A percentile compares a stretch with the other conserved stretches of the same genome.
These are phyloP conservation scores for Madurella mycetomatis DNA, from an alignment of 2,329 filamentous ascomycete species.

Conservation along the genomic window DNA sequence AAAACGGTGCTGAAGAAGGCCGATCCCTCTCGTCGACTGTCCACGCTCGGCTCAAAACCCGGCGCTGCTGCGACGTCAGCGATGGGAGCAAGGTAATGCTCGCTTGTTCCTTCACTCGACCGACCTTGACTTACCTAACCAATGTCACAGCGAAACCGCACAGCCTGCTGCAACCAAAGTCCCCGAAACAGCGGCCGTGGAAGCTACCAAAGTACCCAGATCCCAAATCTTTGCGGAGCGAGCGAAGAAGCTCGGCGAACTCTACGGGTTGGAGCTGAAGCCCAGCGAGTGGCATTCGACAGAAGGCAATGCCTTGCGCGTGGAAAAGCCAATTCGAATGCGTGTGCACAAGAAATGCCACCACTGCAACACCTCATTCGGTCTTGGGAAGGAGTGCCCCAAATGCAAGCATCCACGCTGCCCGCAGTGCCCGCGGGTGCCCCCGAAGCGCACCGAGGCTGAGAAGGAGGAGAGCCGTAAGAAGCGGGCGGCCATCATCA, in stretches of 20 bases:
- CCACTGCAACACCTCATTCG: constrained; percentile 70
- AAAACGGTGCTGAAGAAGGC: constrained; percentile 48
- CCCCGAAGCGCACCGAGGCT: constrained; percentile 58
- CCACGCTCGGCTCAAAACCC: constrained; percentile 17
- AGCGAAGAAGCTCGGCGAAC: constrained; percentile 51
- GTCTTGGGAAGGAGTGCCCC: constrained; percentile 65
- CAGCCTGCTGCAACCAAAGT: constrained; percentile 6
- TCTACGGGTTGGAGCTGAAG: constrained; percentile 53
- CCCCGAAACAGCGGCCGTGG: constrained; percentile 14
- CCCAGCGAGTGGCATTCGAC: constrained; percentile 49
- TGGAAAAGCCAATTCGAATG: constrained; percentile 74
- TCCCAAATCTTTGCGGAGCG: constrained; percentile 53
- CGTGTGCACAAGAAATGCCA: constrained; percentile 77
- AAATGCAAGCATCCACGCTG: constrained; percentile 77
- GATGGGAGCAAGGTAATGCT: constrained; percentile 18
- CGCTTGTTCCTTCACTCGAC: neutral
- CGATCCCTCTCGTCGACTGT: constrained; percentile 29
- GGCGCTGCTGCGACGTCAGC: constrained; percentile 8
- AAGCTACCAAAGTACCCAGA: constrained; percentile 39
- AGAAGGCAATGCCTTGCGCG: constrained; percentile 55
- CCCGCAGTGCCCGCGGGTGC: constrained; percentile 72
- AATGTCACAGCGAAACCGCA: constrained; percentile 11
- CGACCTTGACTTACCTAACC: constrained; percentile 3
- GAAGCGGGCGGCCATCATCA: constrained; percentile 44
- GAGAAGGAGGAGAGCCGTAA: constrained; percentile 51